Base-by-base conservation (phyloP, 129 eudicot genomes). In the Solidago caesia region DNA sequence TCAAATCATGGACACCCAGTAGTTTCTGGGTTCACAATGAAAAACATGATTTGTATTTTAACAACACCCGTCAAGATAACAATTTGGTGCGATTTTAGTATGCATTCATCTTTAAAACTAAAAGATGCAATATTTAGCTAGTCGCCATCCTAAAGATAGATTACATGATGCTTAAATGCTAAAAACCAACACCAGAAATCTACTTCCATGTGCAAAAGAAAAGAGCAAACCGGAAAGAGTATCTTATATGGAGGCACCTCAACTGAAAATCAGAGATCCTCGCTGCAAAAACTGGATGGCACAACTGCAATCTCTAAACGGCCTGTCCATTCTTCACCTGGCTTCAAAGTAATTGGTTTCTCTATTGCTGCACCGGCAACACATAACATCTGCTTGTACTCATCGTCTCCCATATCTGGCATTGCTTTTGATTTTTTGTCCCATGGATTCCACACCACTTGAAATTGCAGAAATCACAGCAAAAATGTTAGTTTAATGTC, bases 381-480 rank as follows among this genome's bases (percentile, higher is more conserved):
- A 39, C 97, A 92, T 41, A 92, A 80, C 96, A 89, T 92, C 60
- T 92, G 91, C 68, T 89, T 92, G 87, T 89, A 92, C 53, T 92
- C 97, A 12, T 85, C 96, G 12, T 92, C 97, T 21, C 97, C 97
- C 44, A 92, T 82, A 87, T 89, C 97, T 4, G 78, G 44, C 89
- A 92, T 92, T 8, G 93, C 87, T 82, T 89, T 92, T 16, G 97
- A 80, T 79, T 92, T 92, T 77, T 92, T 92, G 55, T 92, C 96
- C 97, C 97, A 92, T 60, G 97, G 97, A 74, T 92, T 92, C 97
- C 97, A 92, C 45, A 92, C 96, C 76, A 84, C 97, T 92, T 63
- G 11, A 48, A 2, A 33, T 25, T 52, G 25, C 45, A 64, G 2
- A 74, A 33, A 52, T 49, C 0, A 13, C 57, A 68, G 46, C 12